These are phyloP conservation scores for Nicotiana tomentosiformis DNA, from an alignment of 257 asterid species.

Conservation along the genomic window DNA sequence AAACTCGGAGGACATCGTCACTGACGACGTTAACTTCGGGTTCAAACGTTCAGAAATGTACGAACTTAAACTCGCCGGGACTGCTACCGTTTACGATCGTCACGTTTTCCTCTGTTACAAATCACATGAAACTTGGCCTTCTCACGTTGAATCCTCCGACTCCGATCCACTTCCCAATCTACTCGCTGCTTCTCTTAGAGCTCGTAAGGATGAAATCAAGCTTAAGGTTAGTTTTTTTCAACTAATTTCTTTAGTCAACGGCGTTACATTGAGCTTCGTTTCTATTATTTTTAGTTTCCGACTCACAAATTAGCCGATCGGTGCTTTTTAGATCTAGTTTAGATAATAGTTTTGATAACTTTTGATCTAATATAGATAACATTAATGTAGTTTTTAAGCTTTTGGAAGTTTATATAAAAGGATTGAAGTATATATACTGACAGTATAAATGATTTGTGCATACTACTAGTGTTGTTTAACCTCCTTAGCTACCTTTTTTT, in stretches of 20 bases:
- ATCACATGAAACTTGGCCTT: slow-evolving; percentile 80
- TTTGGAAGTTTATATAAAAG: not conserved
- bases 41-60: slow-evolving; percentile 81
- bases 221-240: slow-evolving; percentile 35
- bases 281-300: not conserved
- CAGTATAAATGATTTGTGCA: no score
- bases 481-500: no score
- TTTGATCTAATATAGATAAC: not conserved
- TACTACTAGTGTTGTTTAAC: no score
- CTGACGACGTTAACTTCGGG: slow-evolving; percentile 51
- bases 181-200: slow-evolving; percentile 50
- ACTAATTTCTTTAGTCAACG: not conserved
- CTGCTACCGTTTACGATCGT: slow-evolving; percentile 68
- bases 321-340: not conserved
- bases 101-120: slow-evolving; percentile 89
- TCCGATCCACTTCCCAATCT: slow-evolving; percentile 83
- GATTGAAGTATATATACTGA: no score
- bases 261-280: not conserved
- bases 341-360: not conserved
- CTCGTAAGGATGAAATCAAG: slow-evolving; percentile 54
- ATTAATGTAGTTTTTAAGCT: not conserved
- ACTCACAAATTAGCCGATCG: not conserved
- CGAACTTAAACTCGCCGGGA: slow-evolving; percentile 49
- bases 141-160: slow-evolving; percentile 68
- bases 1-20: slow-evolving; percentile 41